A percentile compares a stretch with the other conserved stretches of the same genome.
phyloP scores from a whole-genome alignment of 768 basidiomycete genomes.

The Scleroderma bovista region DNA sequence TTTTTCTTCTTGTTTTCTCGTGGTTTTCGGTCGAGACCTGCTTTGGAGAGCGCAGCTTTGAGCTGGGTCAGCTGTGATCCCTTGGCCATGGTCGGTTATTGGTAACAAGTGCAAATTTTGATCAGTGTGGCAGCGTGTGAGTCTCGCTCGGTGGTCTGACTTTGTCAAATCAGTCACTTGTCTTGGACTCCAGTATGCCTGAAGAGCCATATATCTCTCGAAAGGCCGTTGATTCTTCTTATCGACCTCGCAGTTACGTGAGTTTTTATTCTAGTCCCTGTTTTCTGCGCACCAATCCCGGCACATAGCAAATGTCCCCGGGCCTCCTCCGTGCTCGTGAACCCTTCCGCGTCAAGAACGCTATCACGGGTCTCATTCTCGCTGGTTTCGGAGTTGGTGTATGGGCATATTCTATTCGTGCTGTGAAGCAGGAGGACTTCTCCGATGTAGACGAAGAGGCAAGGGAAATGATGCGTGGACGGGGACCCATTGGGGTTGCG shows the following conservation, averaged over 20 bases:
- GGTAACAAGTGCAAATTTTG: no score
- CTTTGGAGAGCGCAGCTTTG: conserved; percentile 74
- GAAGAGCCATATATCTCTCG: conserved; percentile 30
- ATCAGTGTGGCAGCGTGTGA: no score
- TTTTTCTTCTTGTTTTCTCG: conserved; percentile 66
- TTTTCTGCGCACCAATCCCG: background rate
- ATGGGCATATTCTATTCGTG: conserved; percentile 90
- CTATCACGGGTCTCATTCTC: conserved; percentile 67
- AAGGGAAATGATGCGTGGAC: conserved; percentile 39
- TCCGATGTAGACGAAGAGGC: conserved; percentile 82
- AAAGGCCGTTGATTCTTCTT: conserved; percentile 31
- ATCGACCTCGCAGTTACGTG: conserved; percentile 36
- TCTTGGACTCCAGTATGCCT: conserved; percentile 19
- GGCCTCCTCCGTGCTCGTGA: conserved; percentile 83
- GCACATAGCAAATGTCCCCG: conserved; percentile 74
- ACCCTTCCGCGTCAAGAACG: conserved; percentile 77
- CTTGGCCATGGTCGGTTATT: conserved; percentile 68
- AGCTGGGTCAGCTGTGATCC: conserved; percentile 90
- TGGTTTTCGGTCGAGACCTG: conserved; percentile 65
- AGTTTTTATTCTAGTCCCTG: conserved; percentile 1
- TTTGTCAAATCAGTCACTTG: no score
- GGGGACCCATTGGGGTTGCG: conserved; percentile 8
- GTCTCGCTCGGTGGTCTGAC: no score
- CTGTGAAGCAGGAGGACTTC: conserved; percentile 92
- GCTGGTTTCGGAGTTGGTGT: conserved; percentile 73